A percentile compares a stretch with the other conserved stretches of the same genome.
These are phyloP conservation scores for Capsicum chinense DNA, from an alignment of 257 asterid genomes.

Conservation along the genomic window DNA sequence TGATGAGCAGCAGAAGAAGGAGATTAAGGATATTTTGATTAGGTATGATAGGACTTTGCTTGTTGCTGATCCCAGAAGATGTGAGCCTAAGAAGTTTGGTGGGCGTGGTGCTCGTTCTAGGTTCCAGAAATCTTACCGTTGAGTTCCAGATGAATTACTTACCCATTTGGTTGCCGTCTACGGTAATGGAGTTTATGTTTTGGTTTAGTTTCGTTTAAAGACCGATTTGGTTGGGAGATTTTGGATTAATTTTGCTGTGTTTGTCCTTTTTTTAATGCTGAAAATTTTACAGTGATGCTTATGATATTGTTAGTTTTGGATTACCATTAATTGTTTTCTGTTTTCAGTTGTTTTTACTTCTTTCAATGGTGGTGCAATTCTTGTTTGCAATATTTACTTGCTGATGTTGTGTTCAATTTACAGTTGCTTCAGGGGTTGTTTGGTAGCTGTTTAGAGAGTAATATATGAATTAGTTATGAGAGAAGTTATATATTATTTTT, in stretches of 20 bases:
- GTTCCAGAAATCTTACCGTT: conserved; percentile 29
- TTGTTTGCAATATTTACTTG: neutral
- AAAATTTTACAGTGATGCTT: conserved; percentile 7
- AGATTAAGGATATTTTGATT: conserved; percentile 21
- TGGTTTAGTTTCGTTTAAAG: neutral
- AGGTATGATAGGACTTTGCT: conserved; percentile 25
- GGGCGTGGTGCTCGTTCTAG: conserved; percentile 30
- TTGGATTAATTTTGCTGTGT: neutral
- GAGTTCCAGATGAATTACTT: neutral
- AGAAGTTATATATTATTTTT: no score
- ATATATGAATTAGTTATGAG: no score
- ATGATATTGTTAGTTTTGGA: conserved; percentile 1
- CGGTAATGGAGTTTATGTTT: neutral
- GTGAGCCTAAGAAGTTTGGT: conserved; percentile 21
- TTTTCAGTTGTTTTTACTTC: neutral
- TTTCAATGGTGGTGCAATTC: neutral
- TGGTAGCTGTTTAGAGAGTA: no score
- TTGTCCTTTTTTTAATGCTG: neutral
- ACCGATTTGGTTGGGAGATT: neutral
- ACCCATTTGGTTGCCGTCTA: neutral
- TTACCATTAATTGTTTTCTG: neutral
- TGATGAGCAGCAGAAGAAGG: conserved; percentile 23
- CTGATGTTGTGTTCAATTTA: neutral
- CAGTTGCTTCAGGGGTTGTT: neutral
- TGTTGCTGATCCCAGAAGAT: conserved; percentile 28